Evolutionary conservation across 2,329 filamentous ascomycete genomes (phyloP).

Genomic region (Penicillium sp.): DNA sequence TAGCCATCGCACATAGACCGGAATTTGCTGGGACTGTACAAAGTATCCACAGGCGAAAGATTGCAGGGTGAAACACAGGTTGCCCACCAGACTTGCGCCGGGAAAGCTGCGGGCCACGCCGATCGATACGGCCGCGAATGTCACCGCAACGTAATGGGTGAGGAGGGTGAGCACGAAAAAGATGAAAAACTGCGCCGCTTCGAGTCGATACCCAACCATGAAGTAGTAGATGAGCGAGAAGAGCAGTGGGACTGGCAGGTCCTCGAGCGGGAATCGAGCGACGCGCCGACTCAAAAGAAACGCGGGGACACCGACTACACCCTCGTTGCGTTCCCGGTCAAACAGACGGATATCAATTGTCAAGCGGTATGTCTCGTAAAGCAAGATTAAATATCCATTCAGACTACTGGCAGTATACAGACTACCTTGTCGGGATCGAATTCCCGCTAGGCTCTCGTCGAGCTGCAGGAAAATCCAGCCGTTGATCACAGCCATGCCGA

Average conservation of each 20-base stretch:
- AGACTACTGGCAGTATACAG: constrained; percentile 66
- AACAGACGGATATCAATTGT: constrained; percentile 70
- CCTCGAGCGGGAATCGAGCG: constrained; percentile 63
- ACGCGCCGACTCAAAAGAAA: constrained; percentile 66
- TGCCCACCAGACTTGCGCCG: constrained; percentile 64
- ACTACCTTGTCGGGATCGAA: constrained; percentile 66
- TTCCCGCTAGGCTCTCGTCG: constrained; percentile 61
- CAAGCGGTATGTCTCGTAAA: constrained; percentile 70
- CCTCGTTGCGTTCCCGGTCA: constrained; percentile 68
- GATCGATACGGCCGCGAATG: constrained; percentile 63
- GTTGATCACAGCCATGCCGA: constrained; percentile 63
- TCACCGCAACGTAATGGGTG: constrained; percentile 68
- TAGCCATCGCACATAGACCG: constrained; percentile 71
- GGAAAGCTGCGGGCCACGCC: constrained; percentile 61
- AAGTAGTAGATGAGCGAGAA: constrained; percentile 71
- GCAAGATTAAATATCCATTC: constrained; percentile 68
- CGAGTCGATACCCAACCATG: constrained; percentile 66
- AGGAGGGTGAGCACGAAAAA: constrained; percentile 65
- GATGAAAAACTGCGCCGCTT: constrained; percentile 60
- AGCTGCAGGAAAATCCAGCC: constrained; percentile 69
- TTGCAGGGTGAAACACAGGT: constrained; percentile 66
- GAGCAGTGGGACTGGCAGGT: constrained; percentile 64
- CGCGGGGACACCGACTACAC: constrained; percentile 62
- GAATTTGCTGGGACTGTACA: constrained; percentile 65
- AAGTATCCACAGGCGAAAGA: constrained; percentile 72